A percentile compares a stretch with the other conserved stretches of the same genome.
These are phyloP conservation scores for Macrotyloma uniflorum DNA, from an alignment of 306 rosid genomes.

Conservation along the genomic window DNA sequence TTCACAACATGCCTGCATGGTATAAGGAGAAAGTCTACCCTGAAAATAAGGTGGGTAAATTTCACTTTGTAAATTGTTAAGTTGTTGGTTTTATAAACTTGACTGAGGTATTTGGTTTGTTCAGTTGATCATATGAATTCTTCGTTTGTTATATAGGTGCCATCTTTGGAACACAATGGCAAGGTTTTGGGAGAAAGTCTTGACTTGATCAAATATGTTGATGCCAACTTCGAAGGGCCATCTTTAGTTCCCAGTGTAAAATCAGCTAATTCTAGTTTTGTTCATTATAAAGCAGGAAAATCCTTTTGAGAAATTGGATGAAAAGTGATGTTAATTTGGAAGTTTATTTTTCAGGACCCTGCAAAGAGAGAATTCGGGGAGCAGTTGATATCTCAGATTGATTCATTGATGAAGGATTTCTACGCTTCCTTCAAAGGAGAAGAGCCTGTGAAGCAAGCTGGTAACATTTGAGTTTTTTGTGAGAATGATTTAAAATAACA, in stretches of 20 bases:
- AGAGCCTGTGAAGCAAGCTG: slow-evolving; percentile 44
- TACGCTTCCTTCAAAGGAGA: slow-evolving; percentile 48
- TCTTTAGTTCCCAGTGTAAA: slow-evolving; percentile 59
- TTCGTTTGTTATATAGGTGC: slow-evolving; percentile 46
- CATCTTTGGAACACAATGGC: slow-evolving; percentile 73
- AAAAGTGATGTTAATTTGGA: background rate
- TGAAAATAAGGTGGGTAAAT: slow-evolving; percentile 47
- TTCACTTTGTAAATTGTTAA: too few species aligned
- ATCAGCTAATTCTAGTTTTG: background rate
- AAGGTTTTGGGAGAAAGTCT: slow-evolving; percentile 74
- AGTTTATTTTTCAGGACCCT: slow-evolving; percentile 46
- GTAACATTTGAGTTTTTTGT: slow-evolving; percentile 35
- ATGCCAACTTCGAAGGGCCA: slow-evolving; percentile 46
- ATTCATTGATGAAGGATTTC: slow-evolving; percentile 35
- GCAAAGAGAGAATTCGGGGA: slow-evolving; percentile 52
- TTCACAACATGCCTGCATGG: slow-evolving; percentile 62
- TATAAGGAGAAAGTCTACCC: slow-evolving; percentile 74
- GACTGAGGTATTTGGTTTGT: background rate
- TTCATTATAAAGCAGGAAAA: background rate
- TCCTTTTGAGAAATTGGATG: too few species aligned
- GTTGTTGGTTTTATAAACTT: background rate
- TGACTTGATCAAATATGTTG: slow-evolving; percentile 63
- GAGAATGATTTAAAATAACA: background rate
- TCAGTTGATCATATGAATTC: slow-evolving; percentile 4
- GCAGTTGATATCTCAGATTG: slow-evolving; percentile 45